Conservation (phyloP, 495 filamentous ascomycete species). For the Penicillium coprophilum region DNA sequence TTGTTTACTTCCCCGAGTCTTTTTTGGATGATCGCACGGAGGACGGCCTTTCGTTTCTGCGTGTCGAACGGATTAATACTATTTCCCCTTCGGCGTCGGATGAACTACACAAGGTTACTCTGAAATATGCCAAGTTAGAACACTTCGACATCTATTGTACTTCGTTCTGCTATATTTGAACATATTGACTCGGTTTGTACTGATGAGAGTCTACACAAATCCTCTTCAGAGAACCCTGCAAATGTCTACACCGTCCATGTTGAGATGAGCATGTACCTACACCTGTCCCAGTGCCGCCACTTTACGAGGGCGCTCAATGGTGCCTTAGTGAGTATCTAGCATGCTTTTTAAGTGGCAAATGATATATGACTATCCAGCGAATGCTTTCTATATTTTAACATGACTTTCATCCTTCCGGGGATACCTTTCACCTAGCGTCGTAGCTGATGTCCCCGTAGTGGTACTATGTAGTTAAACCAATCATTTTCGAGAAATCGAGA, state of each 20-base stretch:
- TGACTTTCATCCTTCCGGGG: not conserved
- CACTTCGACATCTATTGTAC: not conserved
- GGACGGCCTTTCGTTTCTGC: constrained; percentile 53
- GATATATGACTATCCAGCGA: not conserved
- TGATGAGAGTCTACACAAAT: not conserved
- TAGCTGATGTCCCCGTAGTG: not conserved
- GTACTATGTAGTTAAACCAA: too few relatives aligned
- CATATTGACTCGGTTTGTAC: not conserved
- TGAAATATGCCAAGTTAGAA: too few relatives aligned
- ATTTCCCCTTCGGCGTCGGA: constrained; percentile 44
- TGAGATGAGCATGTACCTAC: not conserved
- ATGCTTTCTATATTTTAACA: not conserved
- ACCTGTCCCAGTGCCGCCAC: not conserved
- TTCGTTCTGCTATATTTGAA: not conserved
- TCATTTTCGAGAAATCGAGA: not conserved
- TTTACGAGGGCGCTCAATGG: not conserved
- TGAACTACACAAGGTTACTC: constrained; percentile 9
- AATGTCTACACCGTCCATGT: not conserved
- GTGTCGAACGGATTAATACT: constrained; percentile 52
- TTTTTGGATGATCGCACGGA: constrained; percentile 44
- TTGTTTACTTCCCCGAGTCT: constrained; percentile 25
- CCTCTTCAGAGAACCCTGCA: not conserved
- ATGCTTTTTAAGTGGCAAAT: not conserved
- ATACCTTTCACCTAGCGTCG: not conserved
- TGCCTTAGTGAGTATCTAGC: not conserved